phyloP scores from a whole-genome alignment of 352 stramenopile genomes.

The Peronospora destructor region DNA sequence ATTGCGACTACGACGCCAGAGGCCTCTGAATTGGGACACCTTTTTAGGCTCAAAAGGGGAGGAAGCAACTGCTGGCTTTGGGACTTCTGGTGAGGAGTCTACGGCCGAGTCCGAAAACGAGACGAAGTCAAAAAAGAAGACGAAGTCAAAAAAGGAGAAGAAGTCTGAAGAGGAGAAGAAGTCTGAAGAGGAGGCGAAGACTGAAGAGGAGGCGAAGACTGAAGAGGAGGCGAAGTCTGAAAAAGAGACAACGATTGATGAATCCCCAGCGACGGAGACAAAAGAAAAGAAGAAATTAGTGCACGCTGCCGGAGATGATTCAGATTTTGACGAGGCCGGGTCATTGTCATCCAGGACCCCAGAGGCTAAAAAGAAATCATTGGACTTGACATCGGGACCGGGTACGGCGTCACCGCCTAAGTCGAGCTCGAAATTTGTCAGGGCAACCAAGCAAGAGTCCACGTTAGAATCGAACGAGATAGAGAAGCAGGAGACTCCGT shows the following conservation, averaged over 20 bases:
- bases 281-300: slow-evolving; percentile 23
- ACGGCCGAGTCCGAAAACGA: too few species aligned
- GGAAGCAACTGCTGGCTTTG: too few species aligned
- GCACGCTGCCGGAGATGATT: too few species aligned
- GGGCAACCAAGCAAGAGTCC: slow-evolving; percentile 5
- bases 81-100: too few species aligned
- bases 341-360: slow-evolving; percentile 11
- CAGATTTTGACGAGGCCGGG: slow-evolving; percentile 9
- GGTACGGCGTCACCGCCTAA: slow-evolving; percentile 4
- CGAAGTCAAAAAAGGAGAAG: too few species aligned
- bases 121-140: too few species aligned
- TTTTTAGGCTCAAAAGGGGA: too few species aligned
- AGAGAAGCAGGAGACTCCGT: slow-evolving; percentile 1
- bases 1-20: too few species aligned
- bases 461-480: neutral
- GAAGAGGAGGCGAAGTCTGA: slow-evolving; percentile 1
- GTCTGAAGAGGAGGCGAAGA: slow-evolving; percentile 2
- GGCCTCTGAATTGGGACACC: too few species aligned
- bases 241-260: neutral
- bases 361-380: slow-evolving; percentile 9
- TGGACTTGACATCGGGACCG: slow-evolving; percentile 14
- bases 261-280: slow-evolving; percentile 14
- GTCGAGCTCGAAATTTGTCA: slow-evolving; percentile 4
- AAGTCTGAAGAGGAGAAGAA: neutral
- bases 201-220: slow-evolving; percentile 3